Evolutionary conservation across 2,329 filamentous ascomycete species (phyloP).

Genomic region (Myriosclerotinia curreyana): DNA sequence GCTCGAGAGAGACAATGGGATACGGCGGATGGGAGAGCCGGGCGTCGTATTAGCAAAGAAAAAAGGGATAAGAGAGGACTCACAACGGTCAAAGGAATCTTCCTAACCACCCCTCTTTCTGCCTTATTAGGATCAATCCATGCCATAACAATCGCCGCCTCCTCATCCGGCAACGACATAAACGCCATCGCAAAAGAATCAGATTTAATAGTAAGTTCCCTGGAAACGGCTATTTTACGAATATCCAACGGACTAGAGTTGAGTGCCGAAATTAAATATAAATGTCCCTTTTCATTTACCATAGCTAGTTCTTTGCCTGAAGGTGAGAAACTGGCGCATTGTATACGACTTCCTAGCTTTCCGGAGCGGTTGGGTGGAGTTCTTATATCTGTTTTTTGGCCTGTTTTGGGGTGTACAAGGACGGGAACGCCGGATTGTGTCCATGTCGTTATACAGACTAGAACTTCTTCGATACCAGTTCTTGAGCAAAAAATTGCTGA

Average conservation of each 20-base stretch:
- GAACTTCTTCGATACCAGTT: slow-evolving; percentile 39
- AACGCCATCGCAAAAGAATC: slow-evolving; percentile 43
- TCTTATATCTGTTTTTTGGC: slow-evolving; percentile 41
- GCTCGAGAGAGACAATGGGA: neutral
- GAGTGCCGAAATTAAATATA: slow-evolving; percentile 43
- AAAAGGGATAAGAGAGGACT: neutral
- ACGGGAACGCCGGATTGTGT: slow-evolving; percentile 45
- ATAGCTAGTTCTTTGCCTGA: slow-evolving; percentile 42
- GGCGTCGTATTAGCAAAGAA: neutral
- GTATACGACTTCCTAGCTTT: slow-evolving; percentile 43
- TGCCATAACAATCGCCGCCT: slow-evolving; percentile 41
- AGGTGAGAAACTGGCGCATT: slow-evolving; percentile 43
- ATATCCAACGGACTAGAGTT: slow-evolving; percentile 43
- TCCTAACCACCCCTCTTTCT: slow-evolving; percentile 39
- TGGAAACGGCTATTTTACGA: slow-evolving; percentile 40
- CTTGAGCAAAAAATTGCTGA: slow-evolving; percentile 41
- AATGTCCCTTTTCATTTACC: slow-evolving; percentile 44
- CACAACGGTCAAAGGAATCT: slow-evolving; percentile 32
- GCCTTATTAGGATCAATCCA: slow-evolving; percentile 43
- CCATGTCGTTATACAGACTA: slow-evolving; percentile 45
- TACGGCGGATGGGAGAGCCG: neutral
- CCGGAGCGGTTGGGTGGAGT: slow-evolving; percentile 38
- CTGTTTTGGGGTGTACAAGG: slow-evolving; percentile 42
- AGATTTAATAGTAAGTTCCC: slow-evolving; percentile 42
- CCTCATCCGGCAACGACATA: slow-evolving; percentile 42